Evolutionary conservation across 2,329 filamentous ascomycete genomes (phyloP).

Genomic region (Coniella lustricola): DNA sequence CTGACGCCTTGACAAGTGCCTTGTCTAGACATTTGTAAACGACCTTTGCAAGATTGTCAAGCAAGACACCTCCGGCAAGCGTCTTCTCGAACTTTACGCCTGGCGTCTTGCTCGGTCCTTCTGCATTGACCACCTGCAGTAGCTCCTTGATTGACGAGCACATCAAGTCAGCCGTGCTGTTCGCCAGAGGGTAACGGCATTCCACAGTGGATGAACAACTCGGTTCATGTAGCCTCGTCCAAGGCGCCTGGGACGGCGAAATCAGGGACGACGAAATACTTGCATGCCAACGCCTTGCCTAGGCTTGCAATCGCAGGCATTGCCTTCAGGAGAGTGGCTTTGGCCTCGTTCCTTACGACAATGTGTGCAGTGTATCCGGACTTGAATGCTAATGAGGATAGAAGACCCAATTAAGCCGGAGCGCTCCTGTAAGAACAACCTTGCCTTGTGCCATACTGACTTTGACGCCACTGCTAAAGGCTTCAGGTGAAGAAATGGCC

Average conservation of each 20-base stretch:
- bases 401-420: constrained; percentile 20
- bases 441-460: constrained; percentile 7
- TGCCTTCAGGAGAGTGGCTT: constrained; percentile 9
- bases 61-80: neutral
- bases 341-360: constrained; percentile 11
- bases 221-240: constrained; percentile 7
- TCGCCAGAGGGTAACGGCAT: constrained; percentile 10
- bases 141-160: constrained; percentile 11
- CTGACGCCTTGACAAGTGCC: constrained; percentile 8
- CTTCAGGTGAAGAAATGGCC: no score
- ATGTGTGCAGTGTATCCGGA: constrained; percentile 11
- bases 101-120: neutral
- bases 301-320: constrained; percentile 5
- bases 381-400: constrained; percentile 20
- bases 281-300: constrained; percentile 8
- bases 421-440: constrained; percentile 21
- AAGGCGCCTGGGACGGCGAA: constrained; percentile 4
- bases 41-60: constrained; percentile 9
- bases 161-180: constrained; percentile 3
- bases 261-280: constrained; percentile 12
- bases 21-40: constrained; percentile 11
- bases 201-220: constrained; percentile 7
- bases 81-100: neutral
- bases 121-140: constrained; percentile 1
- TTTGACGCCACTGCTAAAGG: neutral